phyloP scores from a whole-genome alignment of 306 rosid species.

The Herpetospermum pedunculosum region DNA sequence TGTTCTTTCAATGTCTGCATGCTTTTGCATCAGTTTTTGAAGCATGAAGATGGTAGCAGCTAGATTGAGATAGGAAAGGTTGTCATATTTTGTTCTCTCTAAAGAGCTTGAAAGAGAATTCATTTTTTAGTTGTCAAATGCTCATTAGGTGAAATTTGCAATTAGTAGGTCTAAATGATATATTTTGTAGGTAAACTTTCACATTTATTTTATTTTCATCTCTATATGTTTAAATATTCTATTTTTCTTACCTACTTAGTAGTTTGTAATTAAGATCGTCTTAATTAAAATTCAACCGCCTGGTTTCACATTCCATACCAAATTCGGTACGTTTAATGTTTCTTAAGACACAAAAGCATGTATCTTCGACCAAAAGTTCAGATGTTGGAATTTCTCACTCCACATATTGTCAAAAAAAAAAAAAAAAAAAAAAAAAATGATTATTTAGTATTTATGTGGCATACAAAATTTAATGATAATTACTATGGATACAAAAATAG shows the following conservation, averaged over 20 bases:
- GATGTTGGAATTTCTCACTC: no score
- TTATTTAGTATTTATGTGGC: no score
- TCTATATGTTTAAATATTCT: not conserved
- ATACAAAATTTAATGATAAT: no score
- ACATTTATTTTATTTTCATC: not conserved
- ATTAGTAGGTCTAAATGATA: not conserved
- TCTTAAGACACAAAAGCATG: no score
- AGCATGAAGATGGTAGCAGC: not conserved
- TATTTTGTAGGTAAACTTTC: not conserved
- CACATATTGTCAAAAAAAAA: no score
- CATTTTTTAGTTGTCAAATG: not conserved
- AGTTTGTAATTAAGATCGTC: not conserved
- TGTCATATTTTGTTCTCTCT: not conserved
- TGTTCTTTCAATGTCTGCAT: not conserved
- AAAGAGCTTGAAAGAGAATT: not conserved
- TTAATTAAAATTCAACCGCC: not conserved
- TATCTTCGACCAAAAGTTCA: no score
- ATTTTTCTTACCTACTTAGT: not conserved
- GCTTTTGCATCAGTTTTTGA: not conserved
- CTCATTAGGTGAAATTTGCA: not conserved
- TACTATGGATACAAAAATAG: not conserved
- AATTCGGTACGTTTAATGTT: no score
- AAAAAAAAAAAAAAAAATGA: no score
- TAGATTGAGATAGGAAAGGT: not conserved
- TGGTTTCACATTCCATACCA: not conserved